These are phyloP conservation scores for Epipyxis sp. DNA, from an alignment of 108 stramenopile genomes.

Conservation along the genomic window DNA sequence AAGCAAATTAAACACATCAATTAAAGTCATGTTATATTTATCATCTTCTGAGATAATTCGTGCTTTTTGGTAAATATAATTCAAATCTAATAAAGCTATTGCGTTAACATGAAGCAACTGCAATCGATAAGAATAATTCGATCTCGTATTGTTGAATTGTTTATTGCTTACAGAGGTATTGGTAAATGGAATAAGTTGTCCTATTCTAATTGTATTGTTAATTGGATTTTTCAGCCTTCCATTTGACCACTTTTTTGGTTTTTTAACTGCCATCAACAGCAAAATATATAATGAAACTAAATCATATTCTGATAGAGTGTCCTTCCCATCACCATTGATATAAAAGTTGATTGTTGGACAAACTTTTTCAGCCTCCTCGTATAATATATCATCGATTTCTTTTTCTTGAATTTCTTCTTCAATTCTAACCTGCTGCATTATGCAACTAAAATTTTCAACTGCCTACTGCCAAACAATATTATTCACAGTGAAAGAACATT, in stretches of 20 bases:
- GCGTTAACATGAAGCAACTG: no score
- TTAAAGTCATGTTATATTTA: not conserved
- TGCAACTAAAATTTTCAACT: no score
- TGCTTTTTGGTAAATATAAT: not conserved
- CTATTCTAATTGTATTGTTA: not conserved
- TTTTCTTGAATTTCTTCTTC: no score
- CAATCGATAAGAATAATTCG: no score
- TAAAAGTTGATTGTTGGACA: no score
- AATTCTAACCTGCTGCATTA: no score
- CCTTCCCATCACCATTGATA: no score
- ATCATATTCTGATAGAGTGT: constrained; percentile 9
- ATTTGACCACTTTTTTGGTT: not conserved
- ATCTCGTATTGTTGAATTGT: not conserved
- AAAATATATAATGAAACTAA: not conserved
- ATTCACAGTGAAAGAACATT: no score
- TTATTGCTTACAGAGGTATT: not conserved
- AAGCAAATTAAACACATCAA: not conserved
- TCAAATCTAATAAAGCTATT: not conserved
- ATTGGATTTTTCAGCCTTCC: not conserved
- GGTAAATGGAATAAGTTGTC: not conserved
- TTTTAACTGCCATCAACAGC: not conserved
- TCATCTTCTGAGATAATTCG: not conserved
- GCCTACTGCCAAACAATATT: no score
- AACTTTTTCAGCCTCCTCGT: no score
- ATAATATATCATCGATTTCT: no score